phyloP scores from a whole-genome alignment of 306 rosid genomes.

The Aeschynomene evenia region DNA sequence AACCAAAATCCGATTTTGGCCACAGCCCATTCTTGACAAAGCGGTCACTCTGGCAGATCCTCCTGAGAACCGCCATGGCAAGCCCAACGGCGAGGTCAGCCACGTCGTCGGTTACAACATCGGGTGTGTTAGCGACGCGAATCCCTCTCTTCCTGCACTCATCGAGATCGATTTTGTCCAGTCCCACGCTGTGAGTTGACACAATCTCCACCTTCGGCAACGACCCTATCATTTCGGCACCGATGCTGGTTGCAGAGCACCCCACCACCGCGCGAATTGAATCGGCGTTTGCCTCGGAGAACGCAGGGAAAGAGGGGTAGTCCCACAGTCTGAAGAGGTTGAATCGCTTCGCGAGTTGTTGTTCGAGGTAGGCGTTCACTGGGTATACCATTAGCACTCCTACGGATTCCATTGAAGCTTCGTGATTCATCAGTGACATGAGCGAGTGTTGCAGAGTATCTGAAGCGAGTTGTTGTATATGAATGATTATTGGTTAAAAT shows the following conservation, averaged over 20 bases:
- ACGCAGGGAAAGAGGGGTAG: conserved; percentile 33
- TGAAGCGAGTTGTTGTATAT: no score
- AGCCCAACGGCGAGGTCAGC: conserved; percentile 70
- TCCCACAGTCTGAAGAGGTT: conserved; percentile 55
- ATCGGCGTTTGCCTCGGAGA: conserved; percentile 23
- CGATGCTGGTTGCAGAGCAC: conserved; percentile 42
- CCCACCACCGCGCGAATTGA: conserved; percentile 52
- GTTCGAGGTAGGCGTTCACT: conserved; percentile 44
- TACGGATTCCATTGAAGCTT: conserved; percentile 35
- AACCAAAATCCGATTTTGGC: conserved; percentile 30
- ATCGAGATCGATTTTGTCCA: conserved; percentile 54
- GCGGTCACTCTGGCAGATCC: conserved; percentile 45
- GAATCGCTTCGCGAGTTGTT: conserved; percentile 50
- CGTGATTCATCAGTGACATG: background rate
- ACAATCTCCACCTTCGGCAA: conserved; percentile 59
- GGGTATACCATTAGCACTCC: conserved; percentile 54
- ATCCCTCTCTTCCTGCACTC: conserved; percentile 49
- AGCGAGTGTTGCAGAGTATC: background rate
- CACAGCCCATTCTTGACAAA: conserved; percentile 43
- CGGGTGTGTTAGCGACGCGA: conserved; percentile 64
- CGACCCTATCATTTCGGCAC: conserved; percentile 44
- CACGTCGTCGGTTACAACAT: conserved; percentile 64
- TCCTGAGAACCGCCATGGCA: conserved; percentile 47
- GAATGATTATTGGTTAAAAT: no score
- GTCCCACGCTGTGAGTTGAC: conserved; percentile 61